phyloP scores from a whole-genome alignment of 2,329 filamentous ascomycete genomes.

The Pseudogymnoascus sp. region DNA sequence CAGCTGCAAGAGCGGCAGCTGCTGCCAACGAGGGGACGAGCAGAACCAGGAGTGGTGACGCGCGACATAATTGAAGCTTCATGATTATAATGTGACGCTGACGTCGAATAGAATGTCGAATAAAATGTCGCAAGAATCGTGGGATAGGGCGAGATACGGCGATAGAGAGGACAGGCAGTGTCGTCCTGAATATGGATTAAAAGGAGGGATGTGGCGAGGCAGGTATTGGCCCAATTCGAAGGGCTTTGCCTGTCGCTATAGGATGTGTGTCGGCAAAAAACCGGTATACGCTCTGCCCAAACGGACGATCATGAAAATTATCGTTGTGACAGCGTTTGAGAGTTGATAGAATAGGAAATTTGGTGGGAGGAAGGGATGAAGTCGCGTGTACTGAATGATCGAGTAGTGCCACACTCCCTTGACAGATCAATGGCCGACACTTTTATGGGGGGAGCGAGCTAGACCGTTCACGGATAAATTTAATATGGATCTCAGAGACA shows the following conservation, averaged over 20 bases:
- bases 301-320: conserved; percentile 3
- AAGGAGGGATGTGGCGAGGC: background rate
- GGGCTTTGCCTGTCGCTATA: background rate
- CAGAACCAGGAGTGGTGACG: conserved; percentile 51
- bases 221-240: background rate
- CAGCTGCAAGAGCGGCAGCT: conserved; percentile 29
- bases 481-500: background rate
- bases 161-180: background rate
- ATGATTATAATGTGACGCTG: conserved; percentile 36
- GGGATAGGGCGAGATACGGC: background rate
- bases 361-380: background rate
- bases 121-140: background rate
- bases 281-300: background rate
- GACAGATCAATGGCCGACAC: background rate
- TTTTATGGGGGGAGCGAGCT: conserved; percentile 5
- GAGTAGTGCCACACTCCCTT: background rate
- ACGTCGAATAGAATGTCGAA: conserved; percentile 10
- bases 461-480: background rate
- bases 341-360: background rate
- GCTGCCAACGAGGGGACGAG: conserved; percentile 49
- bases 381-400: background rate
- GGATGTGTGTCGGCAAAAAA: conserved; percentile 1
- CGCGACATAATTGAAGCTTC: conserved; percentile 46
- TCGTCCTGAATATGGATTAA: background rate
- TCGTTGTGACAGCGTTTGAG: background rate